Conservation (phyloP, 129 eudicot species). For the Mikania micrantha region DNA sequence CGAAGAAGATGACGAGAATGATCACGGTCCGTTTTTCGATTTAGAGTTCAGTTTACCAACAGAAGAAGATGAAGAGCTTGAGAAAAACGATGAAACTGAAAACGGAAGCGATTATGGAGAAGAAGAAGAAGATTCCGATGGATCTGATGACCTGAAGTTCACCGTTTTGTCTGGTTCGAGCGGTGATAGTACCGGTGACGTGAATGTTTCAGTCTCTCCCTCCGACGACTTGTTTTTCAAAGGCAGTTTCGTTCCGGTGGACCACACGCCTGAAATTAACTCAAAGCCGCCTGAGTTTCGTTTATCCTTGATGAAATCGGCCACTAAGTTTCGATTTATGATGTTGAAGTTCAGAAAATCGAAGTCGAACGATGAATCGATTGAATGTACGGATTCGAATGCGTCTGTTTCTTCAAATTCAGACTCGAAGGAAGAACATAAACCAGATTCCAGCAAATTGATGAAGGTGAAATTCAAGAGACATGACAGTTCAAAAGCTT, state of each 20-base stretch:
- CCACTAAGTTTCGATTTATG: slow-evolving; percentile 57
- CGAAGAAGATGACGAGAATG: slow-evolving; percentile 49
- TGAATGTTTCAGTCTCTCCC: slow-evolving; percentile 36
- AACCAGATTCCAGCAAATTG: slow-evolving; percentile 23
- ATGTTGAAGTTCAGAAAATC: slow-evolving; percentile 64
- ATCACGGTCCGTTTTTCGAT: slow-evolving; percentile 82
- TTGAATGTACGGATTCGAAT: slow-evolving; percentile 13
- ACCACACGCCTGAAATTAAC: slow-evolving; percentile 25
- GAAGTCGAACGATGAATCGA: slow-evolving; percentile 21
- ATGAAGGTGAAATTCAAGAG: slow-evolving; percentile 53
- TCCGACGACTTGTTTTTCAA: slow-evolving; percentile 63
- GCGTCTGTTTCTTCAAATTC: background rate
- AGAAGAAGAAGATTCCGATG: slow-evolving; percentile 23
- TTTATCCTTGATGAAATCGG: slow-evolving; percentile 43
- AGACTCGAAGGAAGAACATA: slow-evolving; percentile 10
- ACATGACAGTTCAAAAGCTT: slow-evolving; percentile 41
- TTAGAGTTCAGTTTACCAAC: slow-evolving; percentile 60
- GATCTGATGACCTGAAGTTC: slow-evolving; percentile 43
- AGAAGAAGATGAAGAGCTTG: slow-evolving; percentile 10
- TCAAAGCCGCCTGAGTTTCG: slow-evolving; percentile 38
- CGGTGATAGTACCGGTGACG: slow-evolving; percentile 31
- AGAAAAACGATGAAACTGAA: background rate
- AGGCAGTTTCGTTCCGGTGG: slow-evolving; percentile 45
- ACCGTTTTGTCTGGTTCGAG: slow-evolving; percentile 33
- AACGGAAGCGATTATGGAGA: slow-evolving; percentile 14